Evolutionary conservation across 805 yeast species (phyloP).

Genomic region (Cyberlindnera nakhonratchasimensis): DNA sequence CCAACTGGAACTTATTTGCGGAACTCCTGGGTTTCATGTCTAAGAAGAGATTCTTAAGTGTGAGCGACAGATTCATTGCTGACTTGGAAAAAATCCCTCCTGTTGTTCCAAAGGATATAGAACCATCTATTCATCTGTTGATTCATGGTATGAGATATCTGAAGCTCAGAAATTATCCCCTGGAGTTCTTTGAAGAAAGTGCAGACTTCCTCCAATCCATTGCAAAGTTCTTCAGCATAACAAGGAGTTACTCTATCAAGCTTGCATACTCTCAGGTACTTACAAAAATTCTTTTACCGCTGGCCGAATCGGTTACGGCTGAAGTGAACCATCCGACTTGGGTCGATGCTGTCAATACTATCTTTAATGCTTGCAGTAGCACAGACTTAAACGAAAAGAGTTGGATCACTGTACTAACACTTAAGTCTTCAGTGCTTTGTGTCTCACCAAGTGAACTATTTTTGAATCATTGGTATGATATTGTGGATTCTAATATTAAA

Average conservation of each 20-base stretch:
- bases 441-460: conserved; percentile 81
- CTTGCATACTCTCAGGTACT: conserved; percentile 85
- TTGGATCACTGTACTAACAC: conserved; percentile 66
- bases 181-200: conserved; percentile 87
- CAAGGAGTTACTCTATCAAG: conserved; percentile 62
- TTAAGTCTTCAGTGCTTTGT: conserved; percentile 70
- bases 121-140: conserved; percentile 64
- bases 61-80: conserved; percentile 89
- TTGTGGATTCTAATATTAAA: conserved; percentile 59
- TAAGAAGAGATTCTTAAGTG: conserved; percentile 74
- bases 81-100: conserved; percentile 82
- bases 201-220: conserved; percentile 86
- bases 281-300: conserved; percentile 67
- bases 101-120: conserved; percentile 44
- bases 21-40: conserved; percentile 90
- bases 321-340: conserved; percentile 96
- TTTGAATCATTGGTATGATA: conserved; percentile 61
- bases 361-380: conserved; percentile 48
- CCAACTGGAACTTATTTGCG: conserved; percentile 93
- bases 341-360: conserved; percentile 72
- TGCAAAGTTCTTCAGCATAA: conserved; percentile 71
- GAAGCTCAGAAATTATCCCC: conserved; percentile 74
- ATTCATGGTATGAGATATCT: conserved; percentile 91
- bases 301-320: conserved; percentile 84
- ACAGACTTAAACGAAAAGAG: conserved; percentile 43